A percentile compares a stretch with the other conserved stretches of the same genome.
phyloP scores from a whole-genome alignment of 768 basidiomycete species.

The Tylopilus rubrobrunneus region DNA sequence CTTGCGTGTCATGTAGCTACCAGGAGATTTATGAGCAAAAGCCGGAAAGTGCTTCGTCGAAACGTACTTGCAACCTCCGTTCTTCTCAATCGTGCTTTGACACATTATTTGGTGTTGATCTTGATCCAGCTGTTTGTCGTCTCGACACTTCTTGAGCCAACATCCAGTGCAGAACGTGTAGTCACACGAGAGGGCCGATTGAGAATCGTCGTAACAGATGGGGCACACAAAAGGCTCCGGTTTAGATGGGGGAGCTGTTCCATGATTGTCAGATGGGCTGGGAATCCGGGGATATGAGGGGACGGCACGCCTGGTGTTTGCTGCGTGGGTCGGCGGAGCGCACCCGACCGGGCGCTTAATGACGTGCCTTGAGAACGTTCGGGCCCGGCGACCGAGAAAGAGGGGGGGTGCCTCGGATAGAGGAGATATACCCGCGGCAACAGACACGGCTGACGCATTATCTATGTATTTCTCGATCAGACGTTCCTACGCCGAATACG shows the following conservation, averaged over 20 bases:
- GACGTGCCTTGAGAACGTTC: conserved; percentile 30
- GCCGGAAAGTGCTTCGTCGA: conserved; percentile 57
- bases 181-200: conserved; percentile 73
- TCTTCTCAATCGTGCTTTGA: conserved; percentile 99
- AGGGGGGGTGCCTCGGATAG: conserved; percentile 20
- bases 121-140: conserved; percentile 99
- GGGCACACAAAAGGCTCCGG: conserved; percentile 76
- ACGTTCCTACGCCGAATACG: conserved; percentile 87
- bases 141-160: conserved; percentile 96
- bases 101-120: conserved; percentile 98
- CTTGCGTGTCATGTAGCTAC: conserved; percentile 99
- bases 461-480: conserved; percentile 98
- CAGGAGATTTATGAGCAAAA: conserved; percentile 9
- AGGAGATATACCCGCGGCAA: conserved; percentile 67
- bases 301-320: conserved; percentile 24
- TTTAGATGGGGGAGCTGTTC: conserved; percentile 24
- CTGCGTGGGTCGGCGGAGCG: conserved; percentile 28
- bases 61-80: conserved; percentile 98
- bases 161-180: conserved; percentile 83
- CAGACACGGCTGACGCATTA: conserved; percentile 65
- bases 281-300: neutral
- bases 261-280: neutral
- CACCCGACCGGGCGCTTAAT: conserved; percentile 21
- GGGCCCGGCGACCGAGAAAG: conserved; percentile 27
- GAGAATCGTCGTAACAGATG: conserved; percentile 85